phyloP scores from a whole-genome alignment of 2,329 filamentous ascomycete genomes.

The Curvularia sp. region DNA sequence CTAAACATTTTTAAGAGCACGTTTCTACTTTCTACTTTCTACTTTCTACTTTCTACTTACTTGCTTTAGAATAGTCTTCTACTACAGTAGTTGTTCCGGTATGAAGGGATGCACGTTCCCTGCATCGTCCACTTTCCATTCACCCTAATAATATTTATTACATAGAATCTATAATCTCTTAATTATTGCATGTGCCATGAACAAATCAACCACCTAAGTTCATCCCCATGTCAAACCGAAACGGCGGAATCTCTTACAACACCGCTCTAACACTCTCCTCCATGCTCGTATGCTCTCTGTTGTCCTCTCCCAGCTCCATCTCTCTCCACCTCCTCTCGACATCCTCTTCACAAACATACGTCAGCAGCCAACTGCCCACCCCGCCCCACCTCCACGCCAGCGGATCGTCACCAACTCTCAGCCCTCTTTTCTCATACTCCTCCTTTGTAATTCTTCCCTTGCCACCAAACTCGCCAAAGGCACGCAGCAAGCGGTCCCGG shows the following conservation, averaged over 20 bases:
- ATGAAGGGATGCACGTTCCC: too few relatives aligned
- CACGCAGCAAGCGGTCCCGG: slow-evolving; percentile 54
- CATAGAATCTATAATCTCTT: too few relatives aligned
- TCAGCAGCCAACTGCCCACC: slow-evolving; percentile 47
- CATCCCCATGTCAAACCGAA: neutral
- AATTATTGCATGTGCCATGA: too few relatives aligned
- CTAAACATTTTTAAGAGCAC: too few relatives aligned
- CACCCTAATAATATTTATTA: too few relatives aligned
- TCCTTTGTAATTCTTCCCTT: slow-evolving; percentile 29
- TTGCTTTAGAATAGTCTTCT: too few relatives aligned
- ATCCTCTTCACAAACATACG: slow-evolving; percentile 46
- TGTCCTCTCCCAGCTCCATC: slow-evolving; percentile 30
- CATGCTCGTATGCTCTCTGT: neutral
- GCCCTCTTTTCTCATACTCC: slow-evolving; percentile 28
- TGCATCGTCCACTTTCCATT: too few relatives aligned
- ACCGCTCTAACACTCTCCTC: slow-evolving; percentile 29
- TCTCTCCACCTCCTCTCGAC: slow-evolving; percentile 42
- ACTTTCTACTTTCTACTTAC: too few relatives aligned
- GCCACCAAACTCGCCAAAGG: slow-evolving; percentile 42
- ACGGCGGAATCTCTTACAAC: slow-evolving; percentile 15
- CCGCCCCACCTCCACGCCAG: slow-evolving; percentile 50
- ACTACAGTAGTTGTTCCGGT: too few relatives aligned
- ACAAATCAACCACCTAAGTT: neutral
- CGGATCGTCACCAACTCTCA: slow-evolving; percentile 41
- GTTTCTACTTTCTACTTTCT: too few relatives aligned